phyloP scores from a whole-genome alignment of 1,284 basidiomycete genomes.

The Austroboletus novae-zelandiae region DNA sequence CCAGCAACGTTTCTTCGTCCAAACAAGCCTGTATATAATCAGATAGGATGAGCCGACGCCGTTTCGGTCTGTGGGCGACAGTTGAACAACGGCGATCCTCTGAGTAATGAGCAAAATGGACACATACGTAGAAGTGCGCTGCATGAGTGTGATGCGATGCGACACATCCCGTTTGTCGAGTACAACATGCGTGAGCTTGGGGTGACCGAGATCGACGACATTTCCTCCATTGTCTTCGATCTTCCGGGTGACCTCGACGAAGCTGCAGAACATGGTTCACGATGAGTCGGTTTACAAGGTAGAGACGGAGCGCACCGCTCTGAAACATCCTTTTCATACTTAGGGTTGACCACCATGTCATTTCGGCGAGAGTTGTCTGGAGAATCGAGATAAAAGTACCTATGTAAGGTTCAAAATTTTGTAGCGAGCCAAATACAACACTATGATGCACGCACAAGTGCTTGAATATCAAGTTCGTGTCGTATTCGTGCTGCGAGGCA shows the following conservation, averaged over 20 bases:
- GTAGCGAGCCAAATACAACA: background rate
- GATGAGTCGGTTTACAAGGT: background rate
- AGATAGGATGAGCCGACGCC: conserved; percentile 71
- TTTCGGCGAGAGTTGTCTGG: conserved; percentile 67
- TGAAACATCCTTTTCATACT: conserved; percentile 49
- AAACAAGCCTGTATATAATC: conserved; percentile 77
- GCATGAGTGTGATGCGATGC: conserved; percentile 67
- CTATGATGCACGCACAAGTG: conserved; percentile 59
- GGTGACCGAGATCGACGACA: conserved; percentile 64
- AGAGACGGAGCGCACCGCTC: conserved; percentile 43
- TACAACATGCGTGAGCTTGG: conserved; percentile 82
- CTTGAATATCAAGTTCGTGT: conserved; percentile 71
- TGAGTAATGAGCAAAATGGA: background rate
- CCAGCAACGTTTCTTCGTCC: conserved; percentile 75
- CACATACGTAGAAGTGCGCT: conserved; percentile 49
- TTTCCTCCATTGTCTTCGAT: conserved; percentile 72
- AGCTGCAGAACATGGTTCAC: conserved; percentile 40
- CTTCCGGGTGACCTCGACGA: conserved; percentile 47
- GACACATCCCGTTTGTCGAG: conserved; percentile 75
- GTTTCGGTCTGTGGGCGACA: conserved; percentile 56
- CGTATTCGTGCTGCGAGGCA: conserved; percentile 69
- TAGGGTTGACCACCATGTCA: conserved; percentile 56
- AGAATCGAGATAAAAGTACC: conserved; percentile 87
- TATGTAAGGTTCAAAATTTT: conserved; percentile 25
- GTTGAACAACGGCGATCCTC: background rate